Evolutionary conservation across 73 alveolate genomes (phyloP), one percentile per base, ranked within the genome.

Genomic region (Symbiodinium pilosum): DNA sequence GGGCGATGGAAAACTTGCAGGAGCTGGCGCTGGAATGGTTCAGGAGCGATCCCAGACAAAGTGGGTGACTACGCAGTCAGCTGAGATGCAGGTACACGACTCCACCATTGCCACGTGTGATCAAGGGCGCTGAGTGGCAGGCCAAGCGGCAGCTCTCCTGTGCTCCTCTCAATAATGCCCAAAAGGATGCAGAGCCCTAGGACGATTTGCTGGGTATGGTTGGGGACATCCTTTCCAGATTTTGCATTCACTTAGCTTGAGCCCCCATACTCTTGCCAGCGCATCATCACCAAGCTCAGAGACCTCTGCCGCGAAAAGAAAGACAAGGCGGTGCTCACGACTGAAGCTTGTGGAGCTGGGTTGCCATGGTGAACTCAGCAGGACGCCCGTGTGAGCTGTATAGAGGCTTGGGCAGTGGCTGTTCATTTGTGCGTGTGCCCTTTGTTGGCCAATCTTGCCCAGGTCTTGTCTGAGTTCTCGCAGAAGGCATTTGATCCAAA

Each of bases 11-110:
- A 43, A 93, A 64, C 93, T 83, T 98, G 89, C 86, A 93, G 32
- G 99, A 99, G 85, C 86, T 99, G 41, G 87, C 99, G 28, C 83
- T 99, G n/a, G 99, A 99, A 69, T 99, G 99, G 99, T 95, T 99
- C 36, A 91, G 97, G 97, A 51, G 38, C 52, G 43, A 16, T 77
- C 87, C 32, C 32, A 34, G 51, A 0, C 0, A 4, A 16, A 16
- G 85, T 73, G 85, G 44, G 14, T 73, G 85, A 83, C 69, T 93
- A n/a, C n/a, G n/a, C n/a, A n/a, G n/a, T n/a, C n/a, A n/a, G n/a
- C n/a, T n/a, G n/a, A n/a, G 98, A 96, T 71, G 73, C 68, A 43
- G 93, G 69, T 99, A 99, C 71, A 96, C 99, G 36, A 99, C 94
- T 2, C 99, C 99, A 32, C 99, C 99, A 4, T 54, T 86, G 54